Evolutionary conservation across 2,329 filamentous ascomycete genomes (phyloP).

Genomic region (Aotearoamyces nothofagi): DNA sequence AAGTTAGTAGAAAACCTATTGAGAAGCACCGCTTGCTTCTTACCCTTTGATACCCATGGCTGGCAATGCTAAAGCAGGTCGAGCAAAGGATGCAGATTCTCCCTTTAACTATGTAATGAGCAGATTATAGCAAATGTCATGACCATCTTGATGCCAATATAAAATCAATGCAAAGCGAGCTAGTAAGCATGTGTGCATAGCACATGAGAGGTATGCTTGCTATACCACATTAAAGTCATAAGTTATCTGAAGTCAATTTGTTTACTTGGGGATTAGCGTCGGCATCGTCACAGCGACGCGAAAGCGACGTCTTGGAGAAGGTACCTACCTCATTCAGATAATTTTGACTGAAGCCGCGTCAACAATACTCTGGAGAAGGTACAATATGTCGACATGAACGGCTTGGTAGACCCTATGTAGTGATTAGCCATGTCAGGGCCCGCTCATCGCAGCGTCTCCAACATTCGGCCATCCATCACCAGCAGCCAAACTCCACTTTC

Average conservation of each 20-base stretch:
- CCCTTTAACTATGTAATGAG: no score
- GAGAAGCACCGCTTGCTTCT: conserved; percentile 5
- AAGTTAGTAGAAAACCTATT: conserved; percentile 6
- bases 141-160: no score
- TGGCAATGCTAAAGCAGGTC: no score
- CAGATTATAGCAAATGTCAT: no score
- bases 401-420: neutral
- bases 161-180: no score
- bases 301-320: neutral
- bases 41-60: conserved; percentile 59
- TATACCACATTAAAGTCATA: no score
- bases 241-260: no score
- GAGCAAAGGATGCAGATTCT: no score
- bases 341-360: neutral
- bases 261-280: conserved; percentile 4
- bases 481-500: conserved; percentile 5
- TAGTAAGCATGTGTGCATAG: no score
- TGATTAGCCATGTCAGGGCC: conserved; percentile 18
- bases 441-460: conserved; percentile 42
- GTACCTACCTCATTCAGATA: neutral
- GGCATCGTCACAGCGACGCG: conserved; percentile 3
- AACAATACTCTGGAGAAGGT: neutral
- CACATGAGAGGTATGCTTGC: no score
- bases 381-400: neutral
- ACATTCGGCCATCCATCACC: conserved; percentile 27